Base-by-base conservation (phyloP, 257 asterid genomes). In the Ocimum tenuiflorum region DNA sequence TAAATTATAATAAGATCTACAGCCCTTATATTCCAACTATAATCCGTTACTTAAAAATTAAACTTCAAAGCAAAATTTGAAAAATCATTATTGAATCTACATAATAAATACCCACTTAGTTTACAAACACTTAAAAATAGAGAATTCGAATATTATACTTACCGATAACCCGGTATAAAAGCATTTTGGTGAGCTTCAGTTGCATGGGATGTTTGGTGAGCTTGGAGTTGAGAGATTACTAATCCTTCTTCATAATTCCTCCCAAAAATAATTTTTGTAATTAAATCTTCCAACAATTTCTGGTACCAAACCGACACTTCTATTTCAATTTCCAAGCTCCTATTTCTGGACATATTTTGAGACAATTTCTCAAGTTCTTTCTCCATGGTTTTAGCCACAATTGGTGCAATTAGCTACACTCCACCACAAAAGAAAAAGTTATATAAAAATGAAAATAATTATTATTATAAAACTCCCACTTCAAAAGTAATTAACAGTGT, bases 131-230 rank as follows among this genome's bases (percentile, higher is more conserved):
- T n/a, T n/a, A n/a, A n/a, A n/a, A n/a, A n/a, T n/a, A n/a, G n/a
- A n/a, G n/a, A n/a, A n/a, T n/a, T 33, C 1, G 31, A 24, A 4
- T 1, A 24, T 24, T 7, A 8, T 0, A 35, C 9, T 1, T 76
- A 90, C 97, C 94, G 78, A 63, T 79, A 83, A 0, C 94, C 98
- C 0, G 98, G 98, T 22, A 83, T 80, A 72, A 78, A 75, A 7
- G 80, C 63, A 39, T 79, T 83, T 14, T 80, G 85, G 75, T 81
- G 85, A 31, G 96, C 90, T 35, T 86, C 85, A 2, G 91, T 73
- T 45, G 96, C 94, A 61, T 85, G 83, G 46, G 69, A 79, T 78
- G 87, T 80, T 57, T 86, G 97, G 68, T 83, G 88, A 5, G 98
- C 67, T 66, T 86, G 96, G 35, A 88, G 63, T 17, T 81, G 63